Percentiles rank a stretch among this genome's conserved stretches.
These are phyloP conservation scores for Gaertneriomyces sp. DNA, from an alignment of 192 early-diverging fungal genomes.

Conservation along the genomic window DNA sequence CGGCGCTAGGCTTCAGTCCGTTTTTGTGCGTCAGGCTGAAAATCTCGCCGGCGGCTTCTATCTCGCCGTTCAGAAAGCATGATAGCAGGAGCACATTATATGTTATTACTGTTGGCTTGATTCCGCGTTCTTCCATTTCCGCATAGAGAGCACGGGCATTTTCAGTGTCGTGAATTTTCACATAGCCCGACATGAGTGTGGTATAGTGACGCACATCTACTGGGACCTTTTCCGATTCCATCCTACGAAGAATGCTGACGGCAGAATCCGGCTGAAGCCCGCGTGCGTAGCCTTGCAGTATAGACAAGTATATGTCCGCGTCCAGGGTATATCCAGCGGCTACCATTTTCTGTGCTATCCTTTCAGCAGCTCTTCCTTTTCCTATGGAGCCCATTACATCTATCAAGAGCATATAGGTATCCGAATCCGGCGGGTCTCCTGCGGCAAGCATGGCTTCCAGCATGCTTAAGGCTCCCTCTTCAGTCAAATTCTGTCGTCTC, in stretches of 20 bases:
- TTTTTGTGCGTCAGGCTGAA: constrained; percentile 6
- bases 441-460: constrained; percentile 1
- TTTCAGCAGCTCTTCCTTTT: constrained; percentile 11
- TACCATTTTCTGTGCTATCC: not conserved
- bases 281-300: constrained; percentile 19
- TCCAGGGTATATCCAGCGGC: not conserved
- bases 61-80: not conserved
- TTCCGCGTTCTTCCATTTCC: constrained; percentile 6
- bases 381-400: constrained; percentile 11
- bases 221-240: constrained; percentile 1
- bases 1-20: constrained; percentile 6
- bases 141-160: not conserved
- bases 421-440: constrained; percentile 2
- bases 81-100: constrained; percentile 15
- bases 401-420: constrained; percentile 17
- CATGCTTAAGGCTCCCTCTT: not conserved
- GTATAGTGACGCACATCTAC: constrained; percentile 10
- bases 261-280: not conserved
- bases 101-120: constrained; percentile 12
- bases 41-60: constrained; percentile 6
- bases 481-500: not conserved
- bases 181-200: constrained; percentile 18
- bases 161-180: not conserved
- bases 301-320: constrained; percentile 4
- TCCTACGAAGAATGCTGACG: constrained; percentile 4